Base-by-base conservation (phyloP, 2,329 filamentous ascomycete species). In the Leptographium galeiforme region DNA sequence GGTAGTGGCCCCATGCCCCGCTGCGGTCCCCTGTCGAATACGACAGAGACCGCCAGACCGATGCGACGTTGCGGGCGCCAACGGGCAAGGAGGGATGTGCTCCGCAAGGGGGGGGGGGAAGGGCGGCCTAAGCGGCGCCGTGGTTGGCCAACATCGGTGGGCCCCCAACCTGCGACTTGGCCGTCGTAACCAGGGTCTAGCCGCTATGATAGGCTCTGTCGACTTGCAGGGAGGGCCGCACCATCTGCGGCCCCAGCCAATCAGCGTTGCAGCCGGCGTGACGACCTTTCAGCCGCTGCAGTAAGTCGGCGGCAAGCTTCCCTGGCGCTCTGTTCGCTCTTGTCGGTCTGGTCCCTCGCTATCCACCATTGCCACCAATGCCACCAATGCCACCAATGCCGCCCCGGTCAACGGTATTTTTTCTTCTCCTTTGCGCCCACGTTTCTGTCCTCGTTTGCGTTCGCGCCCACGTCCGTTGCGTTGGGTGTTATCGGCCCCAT, bases 251-350 rank as follows among this genome's bases (percentile, higher is more conserved):
- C 33, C 14, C 47, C 41, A 41, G 48, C 72, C 70, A 74, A 74
- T 74, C 61, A 70, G 55, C 54, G 49, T 16, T 49, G 54, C 46
- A 54, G 55, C 47, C 52, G 55, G 57, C 60, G 71, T 73, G 72
- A 73, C 67, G 62, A 63, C 62, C 58, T 50, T 58, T 59, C 66
- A 66, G 65, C 65, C 66, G 65, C 58, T 57, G 63, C 58, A 59
- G 57, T 63, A 25, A 25, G 59, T 62, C 65, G 71, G 72, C 72
- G 72, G 72, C 66, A 74, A 75, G 62, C 36, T 25, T 25, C 5
- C 38, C 4, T 11, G 30, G 8, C 4, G 11, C 8, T 48, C 46
- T 39, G 43, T 10, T 4, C 32, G 45, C 19, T 30, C 18, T 45
- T 14, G 38, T 16, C n/a, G 11, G n/a, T n/a, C n/a, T n/a, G n/a